A percentile compares a stretch with the other conserved stretches of the same genome.
These are phyloP conservation scores for Acacia pycnantha DNA, from an alignment of 331 rosid genomes.

Conservation along the genomic window DNA sequence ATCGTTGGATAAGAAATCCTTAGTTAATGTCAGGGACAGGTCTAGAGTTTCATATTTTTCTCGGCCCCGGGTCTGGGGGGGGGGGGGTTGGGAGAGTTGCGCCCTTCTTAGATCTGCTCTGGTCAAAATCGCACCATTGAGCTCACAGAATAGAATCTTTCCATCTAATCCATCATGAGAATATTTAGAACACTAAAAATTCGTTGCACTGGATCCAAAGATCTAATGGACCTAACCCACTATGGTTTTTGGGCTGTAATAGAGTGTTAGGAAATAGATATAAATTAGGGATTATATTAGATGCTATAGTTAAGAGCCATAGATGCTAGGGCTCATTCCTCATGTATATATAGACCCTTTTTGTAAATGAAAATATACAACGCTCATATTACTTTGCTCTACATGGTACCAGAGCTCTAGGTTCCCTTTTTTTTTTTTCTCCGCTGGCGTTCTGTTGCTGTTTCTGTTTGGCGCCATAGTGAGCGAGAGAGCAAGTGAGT, in stretches of 20 bases:
- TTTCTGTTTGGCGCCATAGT: accelerated
- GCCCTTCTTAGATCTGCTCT: neutral
- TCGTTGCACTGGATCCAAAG: neutral
- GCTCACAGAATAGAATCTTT: neutral
- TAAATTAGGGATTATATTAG: too few relatives aligned
- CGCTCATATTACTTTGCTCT: too few relatives aligned
- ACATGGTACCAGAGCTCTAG: too few relatives aligned
- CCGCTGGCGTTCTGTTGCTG: accelerated
- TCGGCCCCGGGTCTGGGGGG: too few relatives aligned
- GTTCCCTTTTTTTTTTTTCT: too few relatives aligned
- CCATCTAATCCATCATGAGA: neutral
- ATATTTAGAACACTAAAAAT: neutral
- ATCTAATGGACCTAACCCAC: neutral
- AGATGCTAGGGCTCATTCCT: too few relatives aligned
- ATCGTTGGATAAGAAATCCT: neutral
- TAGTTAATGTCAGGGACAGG: neutral
- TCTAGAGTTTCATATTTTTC: too few relatives aligned
- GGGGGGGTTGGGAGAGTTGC: too few relatives aligned
- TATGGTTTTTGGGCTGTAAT: neutral
- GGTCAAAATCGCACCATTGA: neutral
- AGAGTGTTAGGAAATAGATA: neutral
- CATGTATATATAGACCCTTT: too few relatives aligned
- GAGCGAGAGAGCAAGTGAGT: too few relatives aligned
- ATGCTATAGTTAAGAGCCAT: too few relatives aligned
- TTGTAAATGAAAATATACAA: too few relatives aligned